These are phyloP conservation scores for Gyrodon lividus DNA, from an alignment of 768 basidiomycete species.

Conservation along the genomic window DNA sequence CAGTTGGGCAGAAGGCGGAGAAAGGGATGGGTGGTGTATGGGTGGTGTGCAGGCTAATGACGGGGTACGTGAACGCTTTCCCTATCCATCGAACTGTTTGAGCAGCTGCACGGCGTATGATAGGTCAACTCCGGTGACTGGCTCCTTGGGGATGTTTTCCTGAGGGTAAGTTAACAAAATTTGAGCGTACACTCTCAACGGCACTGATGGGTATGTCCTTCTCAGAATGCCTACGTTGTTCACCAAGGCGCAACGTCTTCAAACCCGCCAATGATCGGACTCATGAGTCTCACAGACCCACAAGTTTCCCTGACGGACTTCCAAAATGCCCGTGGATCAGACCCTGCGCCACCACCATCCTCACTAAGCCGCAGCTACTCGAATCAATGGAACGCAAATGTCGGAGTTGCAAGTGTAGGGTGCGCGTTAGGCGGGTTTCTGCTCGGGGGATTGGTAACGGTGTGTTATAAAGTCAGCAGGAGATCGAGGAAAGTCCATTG, in stretches of 20 bases:
- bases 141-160: slow-evolving; percentile 58
- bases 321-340: slow-evolving; percentile 41
- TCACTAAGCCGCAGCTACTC: slow-evolving; percentile 3
- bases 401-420: slow-evolving; percentile 19
- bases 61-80: slow-evolving; percentile 31
- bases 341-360: slow-evolving; percentile 30
- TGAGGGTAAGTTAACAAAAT: slow-evolving; percentile 41
- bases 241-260: slow-evolving; percentile 43
- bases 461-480: slow-evolving; percentile 12
- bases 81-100: background rate
- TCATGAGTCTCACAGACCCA: slow-evolving; percentile 45
- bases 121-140: slow-evolving; percentile 59
- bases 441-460: slow-evolving; percentile 30
- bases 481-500: slow-evolving; percentile 2
- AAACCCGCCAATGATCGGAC: slow-evolving; percentile 44
- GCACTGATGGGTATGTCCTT: slow-evolving; percentile 6
- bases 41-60: slow-evolving; percentile 58
- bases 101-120: slow-evolving; percentile 2
- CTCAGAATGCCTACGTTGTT: slow-evolving; percentile 53
- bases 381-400: slow-evolving; percentile 16
- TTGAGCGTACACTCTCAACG: background rate
- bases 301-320: slow-evolving; percentile 38
- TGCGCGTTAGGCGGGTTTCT: slow-evolving; percentile 37
- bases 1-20: slow-evolving; percentile 45
- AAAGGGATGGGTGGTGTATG: slow-evolving; percentile 48